phyloP scores from a whole-genome alignment of 139 green algal genomes.

The Spirogloea muscicola region DNA sequence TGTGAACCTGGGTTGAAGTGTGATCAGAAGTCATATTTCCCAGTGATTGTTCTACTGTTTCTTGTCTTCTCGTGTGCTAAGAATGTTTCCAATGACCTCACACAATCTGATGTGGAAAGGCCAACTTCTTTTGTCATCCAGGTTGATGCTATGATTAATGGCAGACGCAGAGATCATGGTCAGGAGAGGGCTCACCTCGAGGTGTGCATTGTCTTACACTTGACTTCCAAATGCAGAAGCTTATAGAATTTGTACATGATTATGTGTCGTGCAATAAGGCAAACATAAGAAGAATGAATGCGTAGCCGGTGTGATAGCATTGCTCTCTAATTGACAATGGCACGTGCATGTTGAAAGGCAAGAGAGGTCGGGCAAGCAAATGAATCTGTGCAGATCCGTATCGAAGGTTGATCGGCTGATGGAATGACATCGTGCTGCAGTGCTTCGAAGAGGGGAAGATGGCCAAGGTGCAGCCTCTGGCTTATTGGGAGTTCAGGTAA shows the following conservation, averaged over 20 bases:
- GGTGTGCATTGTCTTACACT: neutral
- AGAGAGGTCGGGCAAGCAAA: too few species aligned
- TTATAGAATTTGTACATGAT: neutral
- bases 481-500: slow-evolving; percentile 57
- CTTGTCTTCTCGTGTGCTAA: too few species aligned
- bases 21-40: too few species aligned
- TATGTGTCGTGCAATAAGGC: neutral
- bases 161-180: slow-evolving; percentile 54
- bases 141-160: slow-evolving; percentile 62
- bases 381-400: neutral
- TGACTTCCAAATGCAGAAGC: neutral
- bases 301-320: neutral
- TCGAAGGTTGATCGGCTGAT: neutral
- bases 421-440: neutral
- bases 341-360: neutral
- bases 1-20: too few species aligned
- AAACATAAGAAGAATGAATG: too few species aligned
- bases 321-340: neutral
- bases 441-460: slow-evolving; percentile 25
- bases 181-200: slow-evolving; percentile 53
- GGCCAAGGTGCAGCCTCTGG: slow-evolving; percentile 54
- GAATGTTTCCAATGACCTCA: too few species aligned
- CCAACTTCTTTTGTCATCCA: too few species aligned
- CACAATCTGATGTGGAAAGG: too few species aligned
- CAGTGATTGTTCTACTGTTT: too few species aligned